phyloP scores from a whole-genome alignment of 441 rosid species.

The Melastoma candidum region DNA sequence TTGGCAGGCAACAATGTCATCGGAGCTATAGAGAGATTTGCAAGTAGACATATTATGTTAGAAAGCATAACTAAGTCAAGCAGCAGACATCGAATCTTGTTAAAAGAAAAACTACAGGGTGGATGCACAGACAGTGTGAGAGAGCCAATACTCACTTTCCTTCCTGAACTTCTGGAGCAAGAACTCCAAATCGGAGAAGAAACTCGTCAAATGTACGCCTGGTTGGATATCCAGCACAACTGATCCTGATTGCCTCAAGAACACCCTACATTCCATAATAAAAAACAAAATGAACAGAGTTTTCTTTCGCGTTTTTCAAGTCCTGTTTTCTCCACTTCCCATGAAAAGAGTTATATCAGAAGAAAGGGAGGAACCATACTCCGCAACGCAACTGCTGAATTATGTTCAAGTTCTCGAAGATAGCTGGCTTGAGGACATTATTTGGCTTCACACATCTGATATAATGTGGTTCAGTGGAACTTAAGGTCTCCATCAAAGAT shows the following conservation, averaged over 20 bases:
- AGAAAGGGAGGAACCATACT: conserved; percentile 49
- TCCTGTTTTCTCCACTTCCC: too few species aligned
- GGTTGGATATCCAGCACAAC: conserved; percentile 99
- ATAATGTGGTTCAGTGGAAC: conserved; percentile 97
- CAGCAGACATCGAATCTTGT: too few species aligned
- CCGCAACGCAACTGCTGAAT: conserved; percentile 99
- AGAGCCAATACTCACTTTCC: conserved; percentile 67
- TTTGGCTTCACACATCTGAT: conserved; percentile 99
- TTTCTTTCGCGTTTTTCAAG: too few species aligned
- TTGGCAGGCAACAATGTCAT: conserved; percentile 93
- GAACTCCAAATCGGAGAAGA: conserved; percentile 97
- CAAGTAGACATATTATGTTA: conserved; percentile 7
- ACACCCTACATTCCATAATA: conserved; percentile 55
- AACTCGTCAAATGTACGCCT: conserved; percentile 94
- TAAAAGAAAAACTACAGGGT: too few species aligned
- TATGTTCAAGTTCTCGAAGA: conserved; percentile 88
- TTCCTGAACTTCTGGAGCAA: conserved; percentile 94
- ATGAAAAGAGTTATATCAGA: neutral
- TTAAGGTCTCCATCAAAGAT: conserved; percentile 97
- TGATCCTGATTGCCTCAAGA: conserved; percentile 98
- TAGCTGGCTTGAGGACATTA: conserved; percentile 90
- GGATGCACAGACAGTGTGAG: neutral
- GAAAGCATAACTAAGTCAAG: neutral
- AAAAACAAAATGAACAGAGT: conserved; percentile 7
- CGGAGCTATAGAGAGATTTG: conserved; percentile 47